Evolutionary conservation across 352 stramenopile species (phyloP), one percentile per base, ranked within the genome.

Genomic region (Elongisporangium senticosum): DNA sequence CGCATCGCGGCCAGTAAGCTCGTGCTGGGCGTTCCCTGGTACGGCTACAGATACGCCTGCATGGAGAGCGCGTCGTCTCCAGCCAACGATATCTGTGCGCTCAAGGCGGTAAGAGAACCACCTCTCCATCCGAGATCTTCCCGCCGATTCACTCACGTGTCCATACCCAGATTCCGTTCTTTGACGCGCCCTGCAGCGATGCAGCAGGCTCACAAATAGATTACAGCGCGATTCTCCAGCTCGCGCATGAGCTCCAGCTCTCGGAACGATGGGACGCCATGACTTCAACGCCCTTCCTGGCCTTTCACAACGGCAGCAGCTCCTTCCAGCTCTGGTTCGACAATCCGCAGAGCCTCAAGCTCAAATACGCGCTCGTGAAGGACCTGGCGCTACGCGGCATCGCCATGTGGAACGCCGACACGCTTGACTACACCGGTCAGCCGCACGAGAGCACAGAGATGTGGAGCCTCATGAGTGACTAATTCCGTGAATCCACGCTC

Each of bases 11-110:
- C 83, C 4, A 49, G 63, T 17, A 96, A 98, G 66, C 68, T 98
- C 47, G 79, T 98, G 58, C 71, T 98, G 0, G 91, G 91, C 10
- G 66, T 97, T 40, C 89, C 89, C 4, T 97, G 89, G 89, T 98
- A 98, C 56, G 89, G 82, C 51, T 98, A 98, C 69, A 61, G 72
- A 26, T 98, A 97, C 68, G 59, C 56, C 51, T 97, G 89, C 58
- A 24, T 71, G 20, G 56, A 55, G 2, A 4, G 23, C 2, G 43
- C 20, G 2, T 47, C n/a, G 2, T 13, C 33, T 28, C 11, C 17
- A 21, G 40, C 21, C 15, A 40, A 62, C 7, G 51, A 28, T 15
- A 63, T 81, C 22, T 86, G 73, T 33, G 33, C 40, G 1, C 74
- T 85, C 54, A 43, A 58, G 2, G 51, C 51, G 43, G 67, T 75